Conservation (phyloP, 140 eudicot species). For the Bidens hawaiensis region DNA sequence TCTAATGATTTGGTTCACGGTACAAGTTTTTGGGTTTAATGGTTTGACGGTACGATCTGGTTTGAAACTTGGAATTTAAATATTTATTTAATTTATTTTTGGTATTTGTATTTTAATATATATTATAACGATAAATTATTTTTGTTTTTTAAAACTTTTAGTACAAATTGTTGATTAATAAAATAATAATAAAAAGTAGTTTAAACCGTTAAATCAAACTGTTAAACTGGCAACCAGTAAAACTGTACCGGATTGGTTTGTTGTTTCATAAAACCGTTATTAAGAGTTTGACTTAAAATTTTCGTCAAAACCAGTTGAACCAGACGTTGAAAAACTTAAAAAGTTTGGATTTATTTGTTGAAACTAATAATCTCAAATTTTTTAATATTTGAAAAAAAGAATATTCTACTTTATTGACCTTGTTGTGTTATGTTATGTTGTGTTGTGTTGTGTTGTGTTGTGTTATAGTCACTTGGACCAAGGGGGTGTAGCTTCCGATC, state of each 20-base stretch:
- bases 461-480: constrained; percentile 66
- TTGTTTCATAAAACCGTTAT: background rate
- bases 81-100: too few relatives aligned
- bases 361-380: too few relatives aligned
- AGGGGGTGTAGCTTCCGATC: constrained; percentile 58
- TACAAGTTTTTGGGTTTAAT: background rate
- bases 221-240: background rate
- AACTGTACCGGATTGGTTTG: background rate
- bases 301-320: background rate
- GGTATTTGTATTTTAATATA: background rate
- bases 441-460: background rate
- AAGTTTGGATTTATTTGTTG: background rate
- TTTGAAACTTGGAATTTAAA: background rate
- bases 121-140: too few relatives aligned
- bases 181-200: background rate
- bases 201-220: background rate
- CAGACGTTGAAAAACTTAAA: background rate
- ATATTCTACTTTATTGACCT: background rate
- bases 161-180: background rate
- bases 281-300: background rate
- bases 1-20: background rate
- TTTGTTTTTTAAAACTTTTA: too few relatives aligned
- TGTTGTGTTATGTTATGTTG: too few relatives aligned
- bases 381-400: too few relatives aligned
- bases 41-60: background rate